Evolutionary conservation across 495 filamentous ascomycete species (phyloP).

Genomic region (Lentithecium fluviatile): DNA sequence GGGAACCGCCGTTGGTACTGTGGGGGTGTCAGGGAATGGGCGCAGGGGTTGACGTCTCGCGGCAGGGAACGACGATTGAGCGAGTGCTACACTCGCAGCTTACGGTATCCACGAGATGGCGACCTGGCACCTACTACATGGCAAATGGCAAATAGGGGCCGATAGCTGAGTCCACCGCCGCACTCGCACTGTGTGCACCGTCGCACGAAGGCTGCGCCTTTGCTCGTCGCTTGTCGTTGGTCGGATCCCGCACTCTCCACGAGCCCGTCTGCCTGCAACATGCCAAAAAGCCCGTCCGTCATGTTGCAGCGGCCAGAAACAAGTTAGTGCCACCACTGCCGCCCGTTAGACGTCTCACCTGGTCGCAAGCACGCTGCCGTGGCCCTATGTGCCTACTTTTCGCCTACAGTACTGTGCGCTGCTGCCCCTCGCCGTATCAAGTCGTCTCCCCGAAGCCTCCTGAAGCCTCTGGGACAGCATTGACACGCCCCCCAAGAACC

Average conservation of each 20-base stretch:
- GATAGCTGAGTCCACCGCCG: neutral
- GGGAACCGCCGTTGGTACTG: slow-evolving; percentile 28
- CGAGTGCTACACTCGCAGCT: slow-evolving; percentile 1
- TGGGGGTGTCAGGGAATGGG: slow-evolving; percentile 17
- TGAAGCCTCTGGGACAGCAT: neutral
- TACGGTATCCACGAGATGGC: slow-evolving; percentile 5
- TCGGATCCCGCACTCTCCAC: neutral
- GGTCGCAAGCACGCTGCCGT: slow-evolving; percentile 6
- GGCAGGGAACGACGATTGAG: slow-evolving; percentile 20
- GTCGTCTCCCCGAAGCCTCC: neutral
- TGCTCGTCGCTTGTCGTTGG: slow-evolving; percentile 8
- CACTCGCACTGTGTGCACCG: neutral
- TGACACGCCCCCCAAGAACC: neutral
- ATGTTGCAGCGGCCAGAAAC: slow-evolving; percentile 12
- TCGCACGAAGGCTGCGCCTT: slow-evolving; percentile 12
- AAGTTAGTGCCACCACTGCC: slow-evolving; percentile 22
- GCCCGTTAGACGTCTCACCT: slow-evolving; percentile 26
- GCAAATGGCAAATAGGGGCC: slow-evolving; percentile 9
- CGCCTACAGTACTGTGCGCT: neutral
- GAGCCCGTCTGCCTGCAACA: slow-evolving; percentile 9
- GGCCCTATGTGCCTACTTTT: slow-evolving; percentile 1
- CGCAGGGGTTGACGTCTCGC: slow-evolving; percentile 8
- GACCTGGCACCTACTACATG: slow-evolving; percentile 2
- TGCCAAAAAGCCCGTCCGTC: slow-evolving; percentile 12
- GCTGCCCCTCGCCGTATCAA: slow-evolving; percentile 12